phyloP scores from a whole-genome alignment of 768 basidiomycete species.

The Termitomyces sp. region DNA sequence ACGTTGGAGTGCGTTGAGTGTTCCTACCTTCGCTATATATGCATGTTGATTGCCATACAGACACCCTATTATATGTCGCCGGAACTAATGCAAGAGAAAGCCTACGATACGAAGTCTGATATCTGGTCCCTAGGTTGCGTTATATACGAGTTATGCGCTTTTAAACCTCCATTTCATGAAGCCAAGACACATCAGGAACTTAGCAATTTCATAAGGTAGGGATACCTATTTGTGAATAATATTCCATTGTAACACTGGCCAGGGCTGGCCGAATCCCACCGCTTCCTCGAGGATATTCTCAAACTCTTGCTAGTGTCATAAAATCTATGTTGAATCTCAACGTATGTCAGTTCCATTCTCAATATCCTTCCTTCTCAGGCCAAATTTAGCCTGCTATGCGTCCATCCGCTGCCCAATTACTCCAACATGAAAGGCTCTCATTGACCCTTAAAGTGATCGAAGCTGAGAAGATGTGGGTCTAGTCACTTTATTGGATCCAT shows the following conservation, averaged over 20 bases:
- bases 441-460: conserved; percentile 68
- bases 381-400: conserved; percentile 71
- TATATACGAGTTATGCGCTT: conserved; percentile 92
- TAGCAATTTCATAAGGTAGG: conserved; percentile 72
- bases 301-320: conserved; percentile 64
- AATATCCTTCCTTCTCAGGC: neutral
- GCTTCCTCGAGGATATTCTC: conserved; percentile 78
- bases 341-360: conserved; percentile 32
- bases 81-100: conserved; percentile 94
- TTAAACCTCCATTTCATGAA: conserved; percentile 91
- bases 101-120: conserved; percentile 96
- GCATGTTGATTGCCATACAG: conserved; percentile 30
- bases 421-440: conserved; percentile 74
- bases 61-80: conserved; percentile 99
- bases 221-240: neutral
- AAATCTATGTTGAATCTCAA: conserved; percentile 86
- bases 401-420: conserved; percentile 73
- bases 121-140: conserved; percentile 98
- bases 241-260: neutral
- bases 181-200: conserved; percentile 87
- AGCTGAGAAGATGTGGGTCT: conserved; percentile 68
- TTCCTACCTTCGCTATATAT: neutral
- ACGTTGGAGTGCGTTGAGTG: conserved; percentile 75
- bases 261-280: conserved; percentile 88
- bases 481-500: neutral